These are phyloP conservation scores for Cyclocybe aegerita DNA, from an alignment of 768 basidiomycete genomes.

Conservation along the genomic window DNA sequence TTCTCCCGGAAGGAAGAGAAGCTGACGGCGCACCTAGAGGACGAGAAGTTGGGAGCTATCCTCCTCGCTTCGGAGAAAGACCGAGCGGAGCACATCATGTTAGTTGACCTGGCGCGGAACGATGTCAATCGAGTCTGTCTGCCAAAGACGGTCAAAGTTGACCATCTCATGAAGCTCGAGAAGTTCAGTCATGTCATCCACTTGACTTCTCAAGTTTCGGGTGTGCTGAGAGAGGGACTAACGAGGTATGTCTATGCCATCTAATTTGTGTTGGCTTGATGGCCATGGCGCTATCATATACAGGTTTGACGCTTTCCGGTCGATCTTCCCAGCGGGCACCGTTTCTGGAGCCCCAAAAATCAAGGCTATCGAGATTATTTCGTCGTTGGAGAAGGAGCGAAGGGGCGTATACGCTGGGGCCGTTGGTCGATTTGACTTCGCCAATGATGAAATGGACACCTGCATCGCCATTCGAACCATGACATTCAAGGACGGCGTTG, in stretches of 20 bases:
- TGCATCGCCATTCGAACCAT: conserved; percentile 99
- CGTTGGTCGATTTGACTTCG: conserved; percentile 97
- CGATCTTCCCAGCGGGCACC: conserved; percentile 98
- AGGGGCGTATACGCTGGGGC: conserved; percentile 97
- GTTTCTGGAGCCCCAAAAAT: conserved; percentile 99
- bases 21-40: conserved; percentile 56
- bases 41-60: conserved; percentile 70
- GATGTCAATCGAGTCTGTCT: conserved; percentile 98
- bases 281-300: conserved; percentile 5
- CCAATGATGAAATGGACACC: conserved; percentile 92
- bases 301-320: conserved; percentile 97
- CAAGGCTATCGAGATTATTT: conserved; percentile 93
- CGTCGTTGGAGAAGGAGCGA: conserved; percentile 81
- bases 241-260: conserved; percentile 57
- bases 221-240: conserved; percentile 74
- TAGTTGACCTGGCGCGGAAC: conserved; percentile 96
- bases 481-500: conserved; percentile 91
- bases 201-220: conserved; percentile 93
- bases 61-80: conserved; percentile 90
- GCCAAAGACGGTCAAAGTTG: conserved; percentile 93
- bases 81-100: conserved; percentile 97
- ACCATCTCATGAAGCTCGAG: conserved; percentile 89
- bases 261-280: conserved; percentile 1
- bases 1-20: background rate
- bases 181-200: conserved; percentile 99